A percentile compares a stretch with the other conserved stretches of the same genome.
These are phyloP conservation scores for Nothophytophthora sp. DNA, from an alignment of 352 stramenopile species.

Conservation along the genomic window DNA sequence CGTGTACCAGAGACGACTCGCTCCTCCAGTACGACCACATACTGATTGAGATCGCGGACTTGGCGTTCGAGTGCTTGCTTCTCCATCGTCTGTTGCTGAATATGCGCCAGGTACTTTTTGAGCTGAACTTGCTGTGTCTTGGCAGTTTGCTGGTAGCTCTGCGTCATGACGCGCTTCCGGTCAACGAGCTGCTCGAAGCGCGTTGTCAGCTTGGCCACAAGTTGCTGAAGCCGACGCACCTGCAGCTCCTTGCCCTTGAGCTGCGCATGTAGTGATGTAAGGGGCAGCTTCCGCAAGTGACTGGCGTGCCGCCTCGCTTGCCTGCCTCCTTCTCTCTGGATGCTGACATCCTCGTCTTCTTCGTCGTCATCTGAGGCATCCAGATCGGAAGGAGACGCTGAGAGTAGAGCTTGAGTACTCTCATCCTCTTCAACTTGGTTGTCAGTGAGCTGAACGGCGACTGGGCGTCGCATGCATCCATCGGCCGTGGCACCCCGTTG, in stretches of 20 bases:
- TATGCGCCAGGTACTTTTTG: slow-evolving; percentile 36
- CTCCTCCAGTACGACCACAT: slow-evolving; percentile 33
- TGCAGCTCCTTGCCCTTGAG: slow-evolving; percentile 34
- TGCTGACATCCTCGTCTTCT: neutral
- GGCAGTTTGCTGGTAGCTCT: slow-evolving; percentile 33
- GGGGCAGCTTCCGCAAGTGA: slow-evolving; percentile 25
- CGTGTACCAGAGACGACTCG: too few species aligned
- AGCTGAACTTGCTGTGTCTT: slow-evolving; percentile 33
- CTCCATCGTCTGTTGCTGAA: slow-evolving; percentile 25
- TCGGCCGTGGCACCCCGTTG: slow-evolving; percentile 9
- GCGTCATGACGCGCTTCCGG: slow-evolving; percentile 25
- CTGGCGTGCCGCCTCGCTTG: slow-evolving; percentile 3
- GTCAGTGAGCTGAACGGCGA: neutral
- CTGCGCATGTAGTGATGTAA: slow-evolving; percentile 44
- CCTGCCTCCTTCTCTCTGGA: neutral
- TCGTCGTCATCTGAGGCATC: neutral
- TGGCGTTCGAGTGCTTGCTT: slow-evolving; percentile 24
- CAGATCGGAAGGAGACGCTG: neutral
- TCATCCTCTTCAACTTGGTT: slow-evolving; percentile 14
- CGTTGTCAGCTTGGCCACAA: slow-evolving; percentile 28
- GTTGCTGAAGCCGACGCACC: slow-evolving; percentile 30
- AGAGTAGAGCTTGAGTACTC: neutral
- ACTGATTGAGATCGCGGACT: slow-evolving; percentile 18
- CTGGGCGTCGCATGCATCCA: neutral
- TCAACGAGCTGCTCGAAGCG: slow-evolving; percentile 19